These are phyloP conservation scores for Kodamaea fukazawae DNA, from an alignment of 805 yeast genomes.

Conservation along the genomic window DNA sequence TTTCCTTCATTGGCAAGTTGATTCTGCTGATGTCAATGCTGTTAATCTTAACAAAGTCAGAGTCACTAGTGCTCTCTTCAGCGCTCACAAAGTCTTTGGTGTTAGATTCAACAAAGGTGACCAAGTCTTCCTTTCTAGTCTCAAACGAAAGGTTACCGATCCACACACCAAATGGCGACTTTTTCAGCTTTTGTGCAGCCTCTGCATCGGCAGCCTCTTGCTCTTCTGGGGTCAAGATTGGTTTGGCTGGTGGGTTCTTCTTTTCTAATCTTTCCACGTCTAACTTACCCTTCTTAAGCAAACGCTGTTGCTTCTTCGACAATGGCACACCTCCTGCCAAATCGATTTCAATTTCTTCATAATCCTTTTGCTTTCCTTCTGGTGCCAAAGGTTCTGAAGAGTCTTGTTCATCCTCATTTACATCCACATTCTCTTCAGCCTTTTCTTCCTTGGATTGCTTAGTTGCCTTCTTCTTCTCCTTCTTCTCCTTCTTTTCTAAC, in stretches of 20 bases:
- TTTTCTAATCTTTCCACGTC: constrained; percentile 53
- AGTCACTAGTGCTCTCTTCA: constrained; percentile 21
- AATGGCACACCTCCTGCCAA: constrained; percentile 72
- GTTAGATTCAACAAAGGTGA: constrained; percentile 60
- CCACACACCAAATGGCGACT: constrained; percentile 80
- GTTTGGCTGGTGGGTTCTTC: constrained; percentile 39
- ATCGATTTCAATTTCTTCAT: constrained; percentile 66
- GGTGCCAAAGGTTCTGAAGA: too few relatives aligned
- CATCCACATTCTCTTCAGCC: constrained; percentile 9
- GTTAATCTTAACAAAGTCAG: constrained; percentile 32
- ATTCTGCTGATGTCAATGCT: constrained; percentile 68
- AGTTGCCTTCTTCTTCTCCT: constrained; percentile 33
- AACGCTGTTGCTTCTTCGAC: constrained; percentile 78
- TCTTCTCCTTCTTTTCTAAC: constrained; percentile 24
- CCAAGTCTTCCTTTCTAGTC: constrained; percentile 71
- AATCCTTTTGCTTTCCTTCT: constrained; percentile 38
- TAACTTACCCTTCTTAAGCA: constrained; percentile 70
- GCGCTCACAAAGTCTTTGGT: constrained; percentile 34
- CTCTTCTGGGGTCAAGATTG: constrained; percentile 31
- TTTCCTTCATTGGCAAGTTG: constrained; percentile 73
- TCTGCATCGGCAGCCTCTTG: constrained; percentile 26
- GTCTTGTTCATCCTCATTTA: constrained; percentile 5
- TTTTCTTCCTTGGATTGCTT: too few relatives aligned
- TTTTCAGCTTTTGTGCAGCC: constrained; percentile 30
- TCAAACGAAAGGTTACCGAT: constrained; percentile 89